Base-by-base conservation (phyloP, 805 yeast species). In the Hanseniaspora guilliermondii region DNA sequence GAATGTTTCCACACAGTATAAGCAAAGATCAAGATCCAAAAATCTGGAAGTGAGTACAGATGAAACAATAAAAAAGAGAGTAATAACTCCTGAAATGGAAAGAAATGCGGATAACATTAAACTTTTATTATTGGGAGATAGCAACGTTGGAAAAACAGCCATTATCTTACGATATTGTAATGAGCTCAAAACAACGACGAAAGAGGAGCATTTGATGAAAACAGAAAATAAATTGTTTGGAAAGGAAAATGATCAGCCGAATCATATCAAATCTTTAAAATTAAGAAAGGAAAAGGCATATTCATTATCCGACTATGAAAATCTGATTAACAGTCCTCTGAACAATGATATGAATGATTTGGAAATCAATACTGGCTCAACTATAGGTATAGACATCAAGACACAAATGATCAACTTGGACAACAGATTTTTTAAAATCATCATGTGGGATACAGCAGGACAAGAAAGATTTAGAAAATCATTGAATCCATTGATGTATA, bases 401-500 rank as follows among this genome's bases (percentile, higher is more conserved):
- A 71, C 73, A 8, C 70, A 72, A 49, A 57, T 70, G 14, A 69
- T 74, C 12, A 73, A 71, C 57, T 70, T 75, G 16, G 76, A 73
- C 58, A 70, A 73, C 24, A 62, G 71, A 44, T 65, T 65, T 46
- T 74, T 73, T 63, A 73, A 74, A 58, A 68, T 74, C 14, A 70
- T 70, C 8, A 60, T 74, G 53, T 75, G 78, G 77, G 78, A 74
- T 58, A 74, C 78, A 14, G 78, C 78, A 3, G 78, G 78, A 3
- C 77, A 74, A 61, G 77, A 74, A 59, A 64, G 77, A 49, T 75
- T 71, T 56, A 65, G 75, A 57, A 73, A 74, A 46, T 73, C 73
- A 6, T 63, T 67, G 62, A 70, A 73, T 39, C 76, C 77, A 7
- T 66, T 73, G 3, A 55, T 74, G 27, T 74, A 73, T 59, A 70